These are phyloP conservation scores for Psilocybe tampanensis DNA, from an alignment of 768 basidiomycete species.

Conservation along the genomic window DNA sequence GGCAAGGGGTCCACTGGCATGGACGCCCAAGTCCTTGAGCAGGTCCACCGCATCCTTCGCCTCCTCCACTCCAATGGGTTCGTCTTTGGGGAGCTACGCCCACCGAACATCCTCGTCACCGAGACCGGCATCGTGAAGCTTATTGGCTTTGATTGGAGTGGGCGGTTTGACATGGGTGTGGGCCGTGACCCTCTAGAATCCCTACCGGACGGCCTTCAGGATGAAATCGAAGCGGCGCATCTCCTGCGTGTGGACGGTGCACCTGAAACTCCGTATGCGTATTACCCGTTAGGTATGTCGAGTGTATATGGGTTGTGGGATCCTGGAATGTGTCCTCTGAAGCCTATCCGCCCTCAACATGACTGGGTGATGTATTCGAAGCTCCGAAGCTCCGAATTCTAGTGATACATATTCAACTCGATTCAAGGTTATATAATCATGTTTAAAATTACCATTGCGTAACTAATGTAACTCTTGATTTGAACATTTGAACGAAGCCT, in stretches of 20 bases:
- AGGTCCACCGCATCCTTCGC: conserved; percentile 21
- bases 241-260: not conserved
- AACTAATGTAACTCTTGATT: too few species aligned
- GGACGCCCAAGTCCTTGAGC: conserved; percentile 18
- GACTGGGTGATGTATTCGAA: conserved; percentile 17
- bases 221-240: not conserved
- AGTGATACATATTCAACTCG: too few species aligned
- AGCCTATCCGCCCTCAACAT: conserved; percentile 17
- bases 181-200: not conserved
- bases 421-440: too few species aligned
- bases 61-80: conserved; percentile 31
- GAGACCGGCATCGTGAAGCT: conserved; percentile 23
- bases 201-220: conserved; percentile 6
- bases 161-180: conserved; percentile 18
- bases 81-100: conserved; percentile 40
- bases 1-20: too few species aligned
- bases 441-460: too few species aligned
- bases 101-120: conserved; percentile 33
- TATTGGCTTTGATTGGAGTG: conserved; percentile 43
- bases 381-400: too few species aligned
- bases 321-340: conserved; percentile 5
- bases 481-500: too few species aligned
- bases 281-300: conserved; percentile 10
- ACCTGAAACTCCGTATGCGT: conserved; percentile 8
- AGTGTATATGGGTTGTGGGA: conserved; percentile 8